Evolutionary conservation across 2,329 filamentous ascomycete species (phyloP).

Genomic region (Sphaerulina populicola): DNA sequence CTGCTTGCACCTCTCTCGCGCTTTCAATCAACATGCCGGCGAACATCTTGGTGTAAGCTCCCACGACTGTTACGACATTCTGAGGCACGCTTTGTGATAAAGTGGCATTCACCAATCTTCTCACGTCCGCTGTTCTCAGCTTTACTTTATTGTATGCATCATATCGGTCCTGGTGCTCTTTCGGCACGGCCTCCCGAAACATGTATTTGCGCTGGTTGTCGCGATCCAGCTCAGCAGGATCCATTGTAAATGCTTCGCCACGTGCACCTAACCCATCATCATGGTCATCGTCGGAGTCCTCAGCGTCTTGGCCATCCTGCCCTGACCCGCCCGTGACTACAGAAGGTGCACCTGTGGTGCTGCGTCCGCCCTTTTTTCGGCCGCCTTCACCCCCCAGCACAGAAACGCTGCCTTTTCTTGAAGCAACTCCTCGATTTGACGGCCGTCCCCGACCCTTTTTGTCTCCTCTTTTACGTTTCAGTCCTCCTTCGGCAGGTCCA

Average conservation of each 20-base stretch:
- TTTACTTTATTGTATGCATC: slow-evolving; percentile 63
- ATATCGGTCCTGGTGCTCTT: slow-evolving; percentile 61
- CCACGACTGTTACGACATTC: slow-evolving; percentile 66
- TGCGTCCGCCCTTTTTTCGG: slow-evolving; percentile 15
- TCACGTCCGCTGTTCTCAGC: slow-evolving; percentile 59
- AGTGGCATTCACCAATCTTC: slow-evolving; percentile 70
- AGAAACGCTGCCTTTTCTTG: slow-evolving; percentile 19
- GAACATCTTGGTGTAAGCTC: slow-evolving; percentile 67
- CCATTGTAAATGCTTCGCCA: slow-evolving; percentile 33
- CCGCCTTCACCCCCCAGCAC: slow-evolving; percentile 32
- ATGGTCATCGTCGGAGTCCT: slow-evolving; percentile 40
- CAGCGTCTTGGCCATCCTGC: slow-evolving; percentile 34
- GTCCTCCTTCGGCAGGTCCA: slow-evolving; percentile 35
- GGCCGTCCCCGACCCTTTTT: slow-evolving; percentile 23
- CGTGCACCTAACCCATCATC: slow-evolving; percentile 52
- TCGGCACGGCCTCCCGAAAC: slow-evolving; percentile 44
- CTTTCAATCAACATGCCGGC: slow-evolving; percentile 66
- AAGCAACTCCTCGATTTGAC: slow-evolving; percentile 12
- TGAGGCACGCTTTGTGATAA: slow-evolving; percentile 69
- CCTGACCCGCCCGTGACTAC: slow-evolving; percentile 22
- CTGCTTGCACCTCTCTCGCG: slow-evolving; percentile 60
- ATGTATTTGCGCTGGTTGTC: slow-evolving; percentile 21
- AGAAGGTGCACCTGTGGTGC: slow-evolving; percentile 27
- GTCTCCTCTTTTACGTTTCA: slow-evolving; percentile 28
- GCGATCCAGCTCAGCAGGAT: slow-evolving; percentile 20